Evolutionary conservation across 208 protist genomes (phyloP).

Genomic region (Strigomonas culicis): DNA sequence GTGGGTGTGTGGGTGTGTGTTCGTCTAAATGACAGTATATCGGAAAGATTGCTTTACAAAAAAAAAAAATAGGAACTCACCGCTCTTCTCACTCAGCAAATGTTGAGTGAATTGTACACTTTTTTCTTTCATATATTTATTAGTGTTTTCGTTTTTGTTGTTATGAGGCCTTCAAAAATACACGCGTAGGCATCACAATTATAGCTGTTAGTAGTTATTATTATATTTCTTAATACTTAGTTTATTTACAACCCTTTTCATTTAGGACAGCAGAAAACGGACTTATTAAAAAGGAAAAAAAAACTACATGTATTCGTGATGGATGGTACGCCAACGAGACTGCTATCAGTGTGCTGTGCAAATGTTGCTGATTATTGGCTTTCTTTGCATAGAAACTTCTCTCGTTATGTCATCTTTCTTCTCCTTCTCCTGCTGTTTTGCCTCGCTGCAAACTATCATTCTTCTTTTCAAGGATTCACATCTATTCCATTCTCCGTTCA

Average conservation of each 20-base stretch:
- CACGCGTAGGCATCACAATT: slow-evolving; percentile 1
- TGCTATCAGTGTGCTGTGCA: too few relatives aligned
- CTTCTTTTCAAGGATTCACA: background rate
- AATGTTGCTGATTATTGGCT: too few relatives aligned
- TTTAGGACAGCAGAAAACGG: too few relatives aligned
- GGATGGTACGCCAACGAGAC: too few relatives aligned
- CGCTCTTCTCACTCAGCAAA: too few relatives aligned
- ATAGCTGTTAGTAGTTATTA: slow-evolving; percentile 9
- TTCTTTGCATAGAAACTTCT: too few relatives aligned
- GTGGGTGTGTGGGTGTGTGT: too few relatives aligned
- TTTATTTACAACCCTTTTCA: too few relatives aligned
- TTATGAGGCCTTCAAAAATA: slow-evolving; percentile 1
- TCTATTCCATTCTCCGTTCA: background rate
- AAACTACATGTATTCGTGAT: too few relatives aligned
- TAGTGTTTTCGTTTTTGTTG: background rate
- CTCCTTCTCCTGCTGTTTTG: background rate
- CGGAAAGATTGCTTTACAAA: background rate
- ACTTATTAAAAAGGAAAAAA: too few relatives aligned
- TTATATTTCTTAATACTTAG: too few relatives aligned
- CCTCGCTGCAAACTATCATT: background rate
- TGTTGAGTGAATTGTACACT: slow-evolving; percentile 7
- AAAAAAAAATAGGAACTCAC: background rate
- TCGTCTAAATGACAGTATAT: too few relatives aligned
- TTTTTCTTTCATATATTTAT: slow-evolving; percentile 11
- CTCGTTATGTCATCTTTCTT: background rate